These are phyloP conservation scores for Trypanosoma lewisi DNA, from an alignment of 208 protist species.

Conservation along the genomic window DNA sequence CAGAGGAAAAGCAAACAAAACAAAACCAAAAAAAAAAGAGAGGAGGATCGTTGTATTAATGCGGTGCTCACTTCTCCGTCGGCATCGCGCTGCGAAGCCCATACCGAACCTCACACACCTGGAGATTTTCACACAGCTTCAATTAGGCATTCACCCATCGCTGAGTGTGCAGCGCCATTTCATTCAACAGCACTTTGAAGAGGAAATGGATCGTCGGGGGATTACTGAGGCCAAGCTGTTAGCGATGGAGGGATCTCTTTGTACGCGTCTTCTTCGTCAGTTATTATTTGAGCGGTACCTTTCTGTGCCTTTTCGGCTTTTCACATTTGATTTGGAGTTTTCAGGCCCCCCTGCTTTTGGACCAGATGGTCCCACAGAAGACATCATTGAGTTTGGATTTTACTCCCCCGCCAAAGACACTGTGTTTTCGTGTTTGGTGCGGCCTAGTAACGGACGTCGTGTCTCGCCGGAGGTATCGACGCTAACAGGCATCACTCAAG, in stretches of 20 bases:
- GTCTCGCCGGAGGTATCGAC: constrained; percentile 57
- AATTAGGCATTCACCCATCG: constrained; percentile 76
- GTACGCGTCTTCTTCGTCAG: constrained; percentile 60
- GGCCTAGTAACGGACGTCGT: constrained; percentile 53
- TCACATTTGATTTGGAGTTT: constrained; percentile 90
- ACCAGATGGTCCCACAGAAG: constrained; percentile 78
- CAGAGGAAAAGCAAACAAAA: neutral
- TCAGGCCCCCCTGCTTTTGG: constrained; percentile 83
- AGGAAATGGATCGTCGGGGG: constrained; percentile 60
- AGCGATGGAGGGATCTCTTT: constrained; percentile 77
- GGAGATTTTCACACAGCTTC: constrained; percentile 79
- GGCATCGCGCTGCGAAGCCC: constrained; percentile 3
- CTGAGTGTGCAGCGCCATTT: constrained; percentile 70
- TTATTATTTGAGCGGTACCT: constrained; percentile 82
- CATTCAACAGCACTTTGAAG: constrained; percentile 71
- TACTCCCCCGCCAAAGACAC: constrained; percentile 76
- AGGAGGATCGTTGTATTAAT: neutral
- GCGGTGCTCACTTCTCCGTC: constrained; percentile 15
- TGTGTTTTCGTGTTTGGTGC: constrained; percentile 71
- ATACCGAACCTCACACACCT: constrained; percentile 48
- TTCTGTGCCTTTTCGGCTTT: constrained; percentile 83
- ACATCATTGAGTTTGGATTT: constrained; percentile 86
- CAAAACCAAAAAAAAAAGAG: neutral
- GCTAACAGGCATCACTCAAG: constrained; percentile 78
- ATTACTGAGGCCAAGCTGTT: constrained; percentile 77